These are phyloP conservation scores for Rhizodiscina lignyota DNA, from an alignment of 495 filamentous ascomycete genomes.

Conservation along the genomic window DNA sequence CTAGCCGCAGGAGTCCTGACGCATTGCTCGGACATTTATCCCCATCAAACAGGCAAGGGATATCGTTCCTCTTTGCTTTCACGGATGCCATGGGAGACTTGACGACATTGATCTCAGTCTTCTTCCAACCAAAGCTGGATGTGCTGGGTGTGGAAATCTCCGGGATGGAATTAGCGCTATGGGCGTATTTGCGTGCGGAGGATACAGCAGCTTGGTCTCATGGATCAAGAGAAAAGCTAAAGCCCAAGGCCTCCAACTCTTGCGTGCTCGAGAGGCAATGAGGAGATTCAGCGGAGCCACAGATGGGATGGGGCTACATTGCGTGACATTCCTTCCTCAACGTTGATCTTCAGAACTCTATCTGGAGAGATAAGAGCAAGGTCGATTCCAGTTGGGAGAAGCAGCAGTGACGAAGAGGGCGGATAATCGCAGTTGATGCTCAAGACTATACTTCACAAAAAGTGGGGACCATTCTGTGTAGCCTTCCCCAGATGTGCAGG, in stretches of 20 bases:
- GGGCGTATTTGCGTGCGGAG: slow-evolving; percentile 44
- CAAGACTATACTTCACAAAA: background rate
- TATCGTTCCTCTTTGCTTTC: slow-evolving; percentile 47
- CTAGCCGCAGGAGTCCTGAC: slow-evolving; percentile 35
- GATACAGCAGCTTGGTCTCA: slow-evolving; percentile 39
- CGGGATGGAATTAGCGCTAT: slow-evolving; percentile 39
- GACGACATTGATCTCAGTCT: slow-evolving; percentile 41
- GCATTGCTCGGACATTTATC: slow-evolving; percentile 44
- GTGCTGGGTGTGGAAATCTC: slow-evolving; percentile 44
- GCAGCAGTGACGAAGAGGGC: background rate
- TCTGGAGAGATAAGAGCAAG: slow-evolving; percentile 11
- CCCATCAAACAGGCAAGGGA: slow-evolving; percentile 40
- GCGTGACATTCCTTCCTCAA: slow-evolving; percentile 36
- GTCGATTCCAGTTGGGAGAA: background rate
- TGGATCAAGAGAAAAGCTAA: slow-evolving; percentile 22
- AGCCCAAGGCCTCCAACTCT: background rate
- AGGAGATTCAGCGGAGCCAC: slow-evolving; percentile 5
- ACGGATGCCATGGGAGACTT: slow-evolving; percentile 50
- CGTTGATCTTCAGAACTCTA: slow-evolving; percentile 36
- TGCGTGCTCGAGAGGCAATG: background rate
- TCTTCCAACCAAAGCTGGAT: slow-evolving; percentile 38
- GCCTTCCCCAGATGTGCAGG: no score
- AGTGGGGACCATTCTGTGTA: background rate
- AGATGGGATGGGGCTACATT: slow-evolving; percentile 19
- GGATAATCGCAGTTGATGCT: slow-evolving; percentile 1